Evolutionary conservation across 2,329 filamentous ascomycete genomes (phyloP), one percentile per base, ranked within the genome.

Genomic region (Paraconiothyrium sp.): DNA sequence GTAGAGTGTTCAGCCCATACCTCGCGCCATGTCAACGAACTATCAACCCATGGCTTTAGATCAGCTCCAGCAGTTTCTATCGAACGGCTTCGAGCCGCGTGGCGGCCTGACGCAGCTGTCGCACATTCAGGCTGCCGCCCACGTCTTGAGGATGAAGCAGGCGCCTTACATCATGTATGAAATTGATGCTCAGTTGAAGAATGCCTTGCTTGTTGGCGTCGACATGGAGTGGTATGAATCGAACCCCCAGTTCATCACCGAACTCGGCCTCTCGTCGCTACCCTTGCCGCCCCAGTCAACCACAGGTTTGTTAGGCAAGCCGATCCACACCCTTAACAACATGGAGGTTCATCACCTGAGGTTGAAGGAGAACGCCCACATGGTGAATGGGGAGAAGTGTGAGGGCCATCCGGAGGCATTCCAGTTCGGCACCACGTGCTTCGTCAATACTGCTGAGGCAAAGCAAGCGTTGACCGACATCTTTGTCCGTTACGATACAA

Each of bases 201-300:
- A 61, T 20, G 50, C 55, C 2, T 24, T 65, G 22, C 30, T 61
- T 32, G 34, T 62, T 5, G 59, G 61, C 30, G 14, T 64, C 5
- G 64, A 64, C 47, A 39, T 54, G 20, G 64, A 66, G 20, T 62
- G 57, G 61, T 62, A 44, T 22, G 59, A 60, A 39, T 24, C 34
- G 1, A 54, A 34, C 11, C 50, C 49, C 2, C 44, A 58, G 11
- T 8, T 48, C 13, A 57, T 64, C 32, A 66, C 64, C 5, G 64
- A 66, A 35, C 24, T 66, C 13, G 64, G 64, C n/a, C 32, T 62
- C 22, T 32, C 52, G 2, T 46, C 58, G 14, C 44, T 61, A 13
- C 39, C 32, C n/a, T 16, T 14, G 4, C 10, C 32, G 4, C 10
- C 32, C 10, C 24, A 50, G 41, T 11, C 20, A 20, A 20, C 20